Evolutionary conservation across 2,329 filamentous ascomycete genomes (phyloP), one percentile per base, ranked within the genome.

Genomic region (Elsinoe arachidis): DNA sequence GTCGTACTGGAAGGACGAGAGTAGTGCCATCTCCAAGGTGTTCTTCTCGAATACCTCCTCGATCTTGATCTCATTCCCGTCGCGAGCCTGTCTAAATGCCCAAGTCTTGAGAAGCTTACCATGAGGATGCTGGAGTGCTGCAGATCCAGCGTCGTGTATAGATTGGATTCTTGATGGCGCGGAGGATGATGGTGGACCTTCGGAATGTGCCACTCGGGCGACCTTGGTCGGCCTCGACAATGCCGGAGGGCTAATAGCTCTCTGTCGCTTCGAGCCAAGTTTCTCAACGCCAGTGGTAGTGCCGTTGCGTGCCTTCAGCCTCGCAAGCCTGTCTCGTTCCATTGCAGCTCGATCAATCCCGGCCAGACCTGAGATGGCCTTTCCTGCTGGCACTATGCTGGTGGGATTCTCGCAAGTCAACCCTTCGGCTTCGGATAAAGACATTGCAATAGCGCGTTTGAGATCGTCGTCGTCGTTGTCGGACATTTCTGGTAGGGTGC

Each of bases 1-100:
- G 61, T 97, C 86, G 84, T 88, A 93, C 67, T 92, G 83, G 64
- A 87, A 97, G 0, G 92, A 88, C 63, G 90, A 95, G 4, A 97
- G 73, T 0, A 97, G 80, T 1, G 89, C 91, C 38, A 90, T 80
- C 53, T 87, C 76, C 7, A 97, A 76, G 11, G 84, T 78, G 1
- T 81, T 73, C 60, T 82, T 85, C 68, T 95, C 87, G 1, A 96
- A 72, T 0, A 96, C 81, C 68, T 96, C 90, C 65, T 95, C 89
- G 39, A 97, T 84, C 60, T 84, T 93, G 67, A 97, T 89, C 61
- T 95, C 89, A 60, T 90, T 80, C 3, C 75, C 76, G 0, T 69
- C 75, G 35, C 87, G 78, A 1, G 79, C 74, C 61, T 80, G 82
- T 2, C 85, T 84, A 35, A 76, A 76, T 0, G 82, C 83, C 82